Base-by-base conservation (phyloP, 1,139 yeast species). In the Hansenula anomala region DNA sequence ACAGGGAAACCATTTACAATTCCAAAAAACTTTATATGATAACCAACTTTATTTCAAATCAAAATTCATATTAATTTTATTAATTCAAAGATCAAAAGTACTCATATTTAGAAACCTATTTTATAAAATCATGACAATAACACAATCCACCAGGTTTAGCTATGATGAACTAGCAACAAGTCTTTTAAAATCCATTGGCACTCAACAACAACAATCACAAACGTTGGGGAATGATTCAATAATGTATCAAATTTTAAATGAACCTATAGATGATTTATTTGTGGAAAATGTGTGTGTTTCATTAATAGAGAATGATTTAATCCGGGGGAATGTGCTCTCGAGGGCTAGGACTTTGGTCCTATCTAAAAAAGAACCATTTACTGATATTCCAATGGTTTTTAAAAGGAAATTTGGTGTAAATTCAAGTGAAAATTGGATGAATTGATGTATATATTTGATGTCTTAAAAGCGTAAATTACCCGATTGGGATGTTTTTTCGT, bases 291-390 rank as follows among this genome's bases (percentile, higher is more conserved):
- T 78, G 4, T 56, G 78, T 35, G 61, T 74, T 10, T 59, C 75
- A 4, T 52, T 78, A 18, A 69, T 75, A 26, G 82, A 75, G 47
- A 76, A 74, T 41, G 75, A 73, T 41, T 54, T 76, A 24, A 51
- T 78, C 30, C 72, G 69, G 45, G 83, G 80, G 0, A 78, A 77
- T 43, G 53, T 77, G 1, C 66, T 71, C 8, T 69, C 79, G 2
- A 58, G 70, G 19, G 52, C 64, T 5, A 61, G 69, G 28, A 61
- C 65, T 4, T 63, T 75, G 2, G 68, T 78, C 0, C 52, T 78
- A 25, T 71, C 81, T 34, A 76, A 73, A 46, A 60, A 63, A 3
- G 71, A 66, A 17, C 71, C 73, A 4, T 78, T 78, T 49, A 79
- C 83, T 0, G 52, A 58, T 13, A 63, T 75, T 1, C 66, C 59